phyloP scores from a whole-genome alignment of 495 filamentous ascomycete genomes.

The Chlorociboria aeruginascens region DNA sequence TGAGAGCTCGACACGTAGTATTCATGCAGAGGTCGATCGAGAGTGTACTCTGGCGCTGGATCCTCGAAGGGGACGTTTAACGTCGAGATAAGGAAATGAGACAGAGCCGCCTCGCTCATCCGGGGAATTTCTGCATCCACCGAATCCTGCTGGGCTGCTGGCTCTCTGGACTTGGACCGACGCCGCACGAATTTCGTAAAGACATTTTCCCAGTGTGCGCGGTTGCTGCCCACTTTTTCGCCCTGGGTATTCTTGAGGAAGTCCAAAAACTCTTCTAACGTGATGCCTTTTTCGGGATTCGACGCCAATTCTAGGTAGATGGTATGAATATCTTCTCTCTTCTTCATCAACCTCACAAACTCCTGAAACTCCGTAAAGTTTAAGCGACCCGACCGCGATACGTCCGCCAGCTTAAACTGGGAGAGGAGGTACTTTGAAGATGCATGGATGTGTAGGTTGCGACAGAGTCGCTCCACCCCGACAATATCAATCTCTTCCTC shows the following conservation, averaged over 20 bases:
- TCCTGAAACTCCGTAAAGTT: conserved; percentile 66
- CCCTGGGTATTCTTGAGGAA: conserved; percentile 68
- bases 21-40: conserved; percentile 83
- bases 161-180: conserved; percentile 42
- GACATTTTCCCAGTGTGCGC: conserved; percentile 53
- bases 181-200: conserved; percentile 68
- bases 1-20: conserved; percentile 98
- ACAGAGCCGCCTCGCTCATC: conserved; percentile 66
- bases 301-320: conserved; percentile 48
- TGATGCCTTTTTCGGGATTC: conserved; percentile 48
- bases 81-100: conserved; percentile 62
- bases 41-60: conserved; percentile 40
- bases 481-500: conserved; percentile 62
- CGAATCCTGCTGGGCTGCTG: conserved; percentile 21
- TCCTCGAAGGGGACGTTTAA: conserved; percentile 52
- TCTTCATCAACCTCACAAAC: conserved; percentile 72
- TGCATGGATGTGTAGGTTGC: conserved; percentile 79
- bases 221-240: conserved; percentile 58
- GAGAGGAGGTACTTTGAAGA: conserved; percentile 57
- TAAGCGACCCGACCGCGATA: conserved; percentile 44
- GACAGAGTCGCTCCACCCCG: conserved; percentile 72
- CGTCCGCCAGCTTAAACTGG: conserved; percentile 70
- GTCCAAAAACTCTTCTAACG: conserved; percentile 53
- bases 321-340: conserved; percentile 63
- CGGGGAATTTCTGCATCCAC: conserved; percentile 31